Base-by-base conservation (phyloP, 2,329 filamentous ascomycete species). In the Neofusicoccum kwambonambiense region DNA sequence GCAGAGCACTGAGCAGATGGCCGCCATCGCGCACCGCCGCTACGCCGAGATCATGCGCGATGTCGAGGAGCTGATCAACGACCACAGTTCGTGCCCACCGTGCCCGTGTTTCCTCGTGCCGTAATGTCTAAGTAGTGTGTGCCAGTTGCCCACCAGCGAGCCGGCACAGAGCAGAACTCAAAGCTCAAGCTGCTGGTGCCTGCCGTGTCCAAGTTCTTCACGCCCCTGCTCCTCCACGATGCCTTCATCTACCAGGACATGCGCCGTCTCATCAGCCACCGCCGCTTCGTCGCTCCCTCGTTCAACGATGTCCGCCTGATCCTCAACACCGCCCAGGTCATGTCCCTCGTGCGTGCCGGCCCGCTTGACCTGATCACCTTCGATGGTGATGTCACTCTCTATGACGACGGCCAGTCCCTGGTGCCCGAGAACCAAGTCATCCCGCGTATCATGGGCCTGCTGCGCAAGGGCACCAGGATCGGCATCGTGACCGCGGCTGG, bases 401-500 rank as follows among this genome's bases (percentile, higher is more conserved):
- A 99, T 76, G 81, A 83, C 52, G 82, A 99, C 73, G 95, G 95
- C 12, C 85, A 92, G 71, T 91, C 87, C 68, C 83, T 99, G 8
- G 87, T 89, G 63, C 82, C 88, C 0, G 83, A 86, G 15, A 96
- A 91, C 75, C 90, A 92, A 0, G 87, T 96, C 15, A 93, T 98
- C 62, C 80, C 80, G 3, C 83, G 86, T 9, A 85, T 89, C 52
- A 72, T 88, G 64, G 88, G 89, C 67, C 87, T 99, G 15, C 86
- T 99, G 70, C 84, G 83, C 52, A 88, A 89, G 69, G 89, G 90
- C 66, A 91, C 94, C 68, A 90, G 90, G 70, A 89, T 99, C 70
- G 95, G 93, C 58, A 98, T 99, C 73, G 95, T 99, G 60, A 99
- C 95, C 0, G 95, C 95, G 0, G 95, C 95, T 1, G 95, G 95